phyloP scores from a whole-genome alignment of 441 rosid species.

The Pelargonium myrrhifolium region DNA sequence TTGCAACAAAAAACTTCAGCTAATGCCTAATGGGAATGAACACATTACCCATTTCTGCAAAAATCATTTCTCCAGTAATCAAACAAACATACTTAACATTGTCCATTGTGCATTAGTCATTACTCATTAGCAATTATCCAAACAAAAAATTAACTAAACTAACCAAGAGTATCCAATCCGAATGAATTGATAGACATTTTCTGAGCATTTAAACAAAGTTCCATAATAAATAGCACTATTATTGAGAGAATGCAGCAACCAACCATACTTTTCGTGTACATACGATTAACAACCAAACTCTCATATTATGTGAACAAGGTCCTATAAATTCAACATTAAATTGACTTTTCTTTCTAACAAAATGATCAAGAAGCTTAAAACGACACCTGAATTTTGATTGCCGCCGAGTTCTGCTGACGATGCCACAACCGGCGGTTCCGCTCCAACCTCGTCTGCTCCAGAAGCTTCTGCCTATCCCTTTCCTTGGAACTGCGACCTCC shows the following conservation, averaged over 20 bases:
- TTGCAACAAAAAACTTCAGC: too few species aligned
- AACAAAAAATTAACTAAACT: neutral
- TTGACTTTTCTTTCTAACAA: neutral
- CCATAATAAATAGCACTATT: neutral
- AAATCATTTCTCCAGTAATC: neutral
- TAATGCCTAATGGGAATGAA: neutral
- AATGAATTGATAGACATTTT: neutral
- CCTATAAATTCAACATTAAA: conserved; percentile 1
- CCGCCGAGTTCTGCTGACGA: conserved; percentile 75
- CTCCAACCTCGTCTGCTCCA: conserved; percentile 87
- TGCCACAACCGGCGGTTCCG: conserved; percentile 71
- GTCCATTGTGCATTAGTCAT: neutral
- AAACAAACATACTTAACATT: too few species aligned
- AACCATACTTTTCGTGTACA: neutral
- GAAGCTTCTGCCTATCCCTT: conserved; percentile 89
- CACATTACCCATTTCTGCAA: neutral
- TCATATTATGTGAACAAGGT: neutral
- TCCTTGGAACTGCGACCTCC: conserved; percentile 97
- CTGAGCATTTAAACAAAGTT: neutral
- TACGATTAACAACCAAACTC: neutral
- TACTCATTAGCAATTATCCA: neutral
- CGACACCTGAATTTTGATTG: conserved; percentile 70
- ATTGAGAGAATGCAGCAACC: neutral
- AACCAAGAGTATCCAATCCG: neutral
- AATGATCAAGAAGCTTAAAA: conserved; percentile 3